phyloP scores from a whole-genome alignment of 1,284 basidiomycete genomes.

The Trichosporon asahii region DNA sequence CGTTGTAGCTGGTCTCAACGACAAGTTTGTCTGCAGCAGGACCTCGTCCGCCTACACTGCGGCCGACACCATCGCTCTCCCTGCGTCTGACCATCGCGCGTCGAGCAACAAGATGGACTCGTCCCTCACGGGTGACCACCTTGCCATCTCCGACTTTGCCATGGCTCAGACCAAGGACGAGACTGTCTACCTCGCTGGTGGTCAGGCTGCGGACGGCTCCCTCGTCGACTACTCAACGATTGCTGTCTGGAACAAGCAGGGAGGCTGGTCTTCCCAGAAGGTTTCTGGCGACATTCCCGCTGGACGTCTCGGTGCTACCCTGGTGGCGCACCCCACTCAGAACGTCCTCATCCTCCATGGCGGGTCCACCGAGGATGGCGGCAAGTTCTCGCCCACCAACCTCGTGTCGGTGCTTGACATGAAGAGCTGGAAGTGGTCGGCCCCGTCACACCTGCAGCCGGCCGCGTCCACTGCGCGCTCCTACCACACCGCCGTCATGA shows the following conservation, averaged over 20 bases:
- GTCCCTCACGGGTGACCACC: slow-evolving; percentile 37
- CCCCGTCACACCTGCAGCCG: slow-evolving; percentile 45
- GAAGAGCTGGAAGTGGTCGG: slow-evolving; percentile 46
- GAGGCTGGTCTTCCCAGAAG: slow-evolving; percentile 42
- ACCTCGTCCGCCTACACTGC: slow-evolving; percentile 41
- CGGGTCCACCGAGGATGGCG: slow-evolving; percentile 31
- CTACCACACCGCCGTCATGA: slow-evolving; percentile 50
- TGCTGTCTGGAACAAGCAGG: slow-evolving; percentile 38
- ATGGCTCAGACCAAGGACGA: slow-evolving; percentile 34
- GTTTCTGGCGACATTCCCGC: slow-evolving; percentile 43
- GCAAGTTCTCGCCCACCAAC: slow-evolving; percentile 30
- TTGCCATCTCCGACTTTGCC: slow-evolving; percentile 49
- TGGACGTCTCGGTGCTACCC: slow-evolving; percentile 45
- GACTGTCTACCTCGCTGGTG: slow-evolving; percentile 44
- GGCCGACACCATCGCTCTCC: slow-evolving; percentile 37
- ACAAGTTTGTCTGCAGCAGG: slow-evolving; percentile 43
- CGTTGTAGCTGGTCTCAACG: slow-evolving; percentile 48
- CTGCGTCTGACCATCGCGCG: slow-evolving; percentile 26
- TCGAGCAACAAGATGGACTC: slow-evolving; percentile 31
- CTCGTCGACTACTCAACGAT: slow-evolving; percentile 38
- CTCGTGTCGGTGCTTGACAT: slow-evolving; percentile 47
- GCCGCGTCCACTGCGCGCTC: slow-evolving; percentile 37
- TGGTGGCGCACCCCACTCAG: slow-evolving; percentile 46
- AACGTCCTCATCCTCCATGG: slow-evolving; percentile 47
- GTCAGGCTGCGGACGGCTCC: slow-evolving; percentile 40